These are phyloP conservation scores for Globisporangium irregulare DNA, from an alignment of 352 stramenopile species.

Conservation along the genomic window DNA sequence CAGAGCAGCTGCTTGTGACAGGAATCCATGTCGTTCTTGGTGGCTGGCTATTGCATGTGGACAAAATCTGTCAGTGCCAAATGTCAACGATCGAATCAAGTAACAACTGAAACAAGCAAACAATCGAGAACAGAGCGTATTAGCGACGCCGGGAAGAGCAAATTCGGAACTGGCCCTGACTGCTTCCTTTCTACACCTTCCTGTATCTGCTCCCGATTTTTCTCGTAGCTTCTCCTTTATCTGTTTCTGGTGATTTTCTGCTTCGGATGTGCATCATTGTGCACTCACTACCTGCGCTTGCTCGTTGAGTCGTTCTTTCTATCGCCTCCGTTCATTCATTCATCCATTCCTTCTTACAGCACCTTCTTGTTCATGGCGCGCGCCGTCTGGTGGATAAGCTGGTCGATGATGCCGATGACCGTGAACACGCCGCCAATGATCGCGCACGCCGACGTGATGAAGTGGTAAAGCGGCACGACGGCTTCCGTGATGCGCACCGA, in stretches of 20 bases:
- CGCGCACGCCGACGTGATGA: conserved; percentile 92
- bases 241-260: neutral
- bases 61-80: neutral
- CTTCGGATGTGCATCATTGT: neutral
- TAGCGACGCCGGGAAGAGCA: neutral
- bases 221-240: neutral
- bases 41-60: neutral
- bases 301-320: neutral
- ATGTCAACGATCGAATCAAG: neutral
- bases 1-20: too few species aligned
- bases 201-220: neutral
- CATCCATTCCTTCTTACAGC: conserved; percentile 42
- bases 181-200: neutral
- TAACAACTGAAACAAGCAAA: neutral
- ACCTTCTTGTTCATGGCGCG: conserved; percentile 89
- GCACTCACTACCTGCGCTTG: neutral
- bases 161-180: neutral
- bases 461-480: conserved; percentile 93
- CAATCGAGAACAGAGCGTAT: neutral
- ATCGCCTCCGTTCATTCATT: neutral
- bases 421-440: conserved; percentile 96
- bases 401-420: conserved; percentile 93
- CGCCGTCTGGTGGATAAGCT: conserved; percentile 83
- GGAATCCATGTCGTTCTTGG: too few species aligned
- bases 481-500: conserved; percentile 94